These are phyloP conservation scores for Dictyostelium discoideum DNA, from an alignment of 78 protist species.

Conservation along the genomic window DNA sequence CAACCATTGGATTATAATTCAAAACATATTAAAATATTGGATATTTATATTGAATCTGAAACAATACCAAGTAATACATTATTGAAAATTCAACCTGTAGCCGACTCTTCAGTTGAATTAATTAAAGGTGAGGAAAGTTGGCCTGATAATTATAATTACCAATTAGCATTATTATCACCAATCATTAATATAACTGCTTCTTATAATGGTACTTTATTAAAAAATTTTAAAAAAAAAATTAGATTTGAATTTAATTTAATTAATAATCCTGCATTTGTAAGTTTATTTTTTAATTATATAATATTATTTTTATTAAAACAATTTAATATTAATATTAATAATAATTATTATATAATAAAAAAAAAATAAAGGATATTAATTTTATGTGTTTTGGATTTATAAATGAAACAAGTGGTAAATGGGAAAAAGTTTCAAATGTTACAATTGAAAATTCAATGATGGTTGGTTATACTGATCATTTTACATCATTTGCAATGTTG, in stretches of 20 bases:
- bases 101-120: conserved; percentile 17
- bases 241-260: conserved; percentile 31
- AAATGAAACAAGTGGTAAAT: not conserved
- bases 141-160: not conserved
- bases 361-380: not conserved
- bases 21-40: not conserved
- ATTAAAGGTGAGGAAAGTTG: not conserved
- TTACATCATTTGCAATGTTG: conserved; percentile 70
- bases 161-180: conserved; percentile 17
- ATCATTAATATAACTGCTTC: conserved; percentile 53
- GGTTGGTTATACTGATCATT: conserved; percentile 53
- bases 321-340: not conserved
- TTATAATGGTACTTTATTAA: not conserved
- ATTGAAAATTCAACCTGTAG: conserved; percentile 3
- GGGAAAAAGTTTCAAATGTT: conserved; percentile 38
- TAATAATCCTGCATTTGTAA: not conserved
- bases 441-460: not conserved
- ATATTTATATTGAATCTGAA: conserved; percentile 37
- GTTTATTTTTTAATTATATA: not conserved
- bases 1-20: conserved; percentile 31
- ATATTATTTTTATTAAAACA: not conserved
- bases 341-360: no score
- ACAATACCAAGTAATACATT: conserved; percentile 14
- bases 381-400: conserved; percentile 29
- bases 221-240: not conserved